Conservation (phyloP, 148 eudicot species). For the Rhododendron vialii region DNA sequence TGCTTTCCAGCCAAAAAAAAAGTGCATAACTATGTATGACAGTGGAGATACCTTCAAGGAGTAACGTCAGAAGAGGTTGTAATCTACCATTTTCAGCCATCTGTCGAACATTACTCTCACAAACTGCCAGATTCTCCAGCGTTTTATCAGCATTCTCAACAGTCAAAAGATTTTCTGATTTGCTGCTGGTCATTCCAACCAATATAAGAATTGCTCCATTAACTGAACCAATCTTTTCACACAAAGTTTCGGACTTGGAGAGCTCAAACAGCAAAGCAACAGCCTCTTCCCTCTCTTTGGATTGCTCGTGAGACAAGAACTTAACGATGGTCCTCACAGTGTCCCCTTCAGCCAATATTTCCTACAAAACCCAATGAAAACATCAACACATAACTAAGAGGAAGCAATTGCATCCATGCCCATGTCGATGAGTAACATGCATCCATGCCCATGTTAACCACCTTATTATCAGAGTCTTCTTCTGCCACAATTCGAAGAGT, state of each 20-base stretch:
- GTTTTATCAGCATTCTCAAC: slow-evolving; percentile 76
- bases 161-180: slow-evolving; percentile 53
- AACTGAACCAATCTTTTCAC: slow-evolving; percentile 79
- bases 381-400: not conserved
- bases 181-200: slow-evolving; percentile 87
- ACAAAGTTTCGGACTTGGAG: slow-evolving; percentile 63
- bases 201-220: slow-evolving; percentile 87
- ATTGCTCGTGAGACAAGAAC: slow-evolving; percentile 59
- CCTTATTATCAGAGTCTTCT: slow-evolving; percentile 75
- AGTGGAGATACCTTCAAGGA: slow-evolving; percentile 61
- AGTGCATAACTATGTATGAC: not conserved
- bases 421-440: not conserved
- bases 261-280: slow-evolving; percentile 78
- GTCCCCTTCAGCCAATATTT: slow-evolving; percentile 77
- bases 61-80: slow-evolving; percentile 67
- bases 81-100: slow-evolving; percentile 93
- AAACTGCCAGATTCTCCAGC: slow-evolving; percentile 66
- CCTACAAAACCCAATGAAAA: slow-evolving; percentile 36
- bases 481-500: slow-evolving; percentile 69
- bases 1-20: not conserved
- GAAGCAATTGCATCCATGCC: slow-evolving; percentile 8
- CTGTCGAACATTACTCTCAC: slow-evolving; percentile 71
- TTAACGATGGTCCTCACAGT: slow-evolving; percentile 70
- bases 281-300: slow-evolving; percentile 80
- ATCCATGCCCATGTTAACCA: slow-evolving; percentile 17